Conservation (phyloP, 192 early-diverging fungal species). For the Linnemannia exigua region DNA sequence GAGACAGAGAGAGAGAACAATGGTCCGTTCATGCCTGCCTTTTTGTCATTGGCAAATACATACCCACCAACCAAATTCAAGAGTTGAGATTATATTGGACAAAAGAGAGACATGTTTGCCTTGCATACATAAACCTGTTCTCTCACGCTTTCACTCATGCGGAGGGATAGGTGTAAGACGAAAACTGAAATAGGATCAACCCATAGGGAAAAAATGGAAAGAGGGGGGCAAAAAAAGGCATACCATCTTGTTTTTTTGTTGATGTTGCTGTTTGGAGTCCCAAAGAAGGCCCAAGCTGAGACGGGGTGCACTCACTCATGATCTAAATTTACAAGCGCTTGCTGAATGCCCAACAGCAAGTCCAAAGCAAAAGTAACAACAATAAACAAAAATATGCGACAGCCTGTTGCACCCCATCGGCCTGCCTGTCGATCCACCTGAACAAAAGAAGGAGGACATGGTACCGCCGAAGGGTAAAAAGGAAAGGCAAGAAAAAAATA, state of each 20-base stretch:
- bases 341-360: background rate
- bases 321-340: background rate
- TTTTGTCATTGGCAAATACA: no score
- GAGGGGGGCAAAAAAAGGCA: background rate
- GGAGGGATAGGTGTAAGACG: background rate
- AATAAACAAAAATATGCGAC: background rate
- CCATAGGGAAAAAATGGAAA: background rate
- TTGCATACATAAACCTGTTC: background rate
- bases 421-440: background rate
- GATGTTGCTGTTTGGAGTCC: background rate
- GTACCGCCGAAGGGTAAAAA: background rate
- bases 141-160: background rate
- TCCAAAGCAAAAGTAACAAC: background rate
- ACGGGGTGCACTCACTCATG: background rate
- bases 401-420: background rate
- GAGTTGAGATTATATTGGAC: background rate
- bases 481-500: background rate
- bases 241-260: background rate
- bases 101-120: background rate
- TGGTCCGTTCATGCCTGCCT: background rate
- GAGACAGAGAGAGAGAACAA: no score
- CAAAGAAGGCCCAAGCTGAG: background rate
- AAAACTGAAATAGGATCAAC: constrained; percentile 1
- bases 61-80: no score
- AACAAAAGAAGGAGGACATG: no score